Evolutionary conservation across 2,329 filamentous ascomycete species (phyloP).

Genomic region (Scytalidium sp.): DNA sequence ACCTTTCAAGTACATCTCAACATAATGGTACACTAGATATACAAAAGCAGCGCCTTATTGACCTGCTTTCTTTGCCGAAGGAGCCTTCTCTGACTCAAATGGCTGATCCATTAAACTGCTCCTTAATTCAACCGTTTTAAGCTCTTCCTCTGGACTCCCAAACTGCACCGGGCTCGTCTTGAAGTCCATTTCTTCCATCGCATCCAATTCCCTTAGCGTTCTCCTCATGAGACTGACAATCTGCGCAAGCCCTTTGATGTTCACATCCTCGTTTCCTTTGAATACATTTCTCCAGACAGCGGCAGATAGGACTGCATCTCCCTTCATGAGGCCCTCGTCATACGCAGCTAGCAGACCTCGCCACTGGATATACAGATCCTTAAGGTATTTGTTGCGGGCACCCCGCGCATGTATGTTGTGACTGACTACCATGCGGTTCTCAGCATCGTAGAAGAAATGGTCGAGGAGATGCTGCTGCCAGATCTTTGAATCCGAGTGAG

Average conservation of each 20-base stretch:
- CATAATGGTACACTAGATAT: background rate
- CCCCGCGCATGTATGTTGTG: slow-evolving; percentile 65
- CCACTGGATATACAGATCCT: slow-evolving; percentile 93
- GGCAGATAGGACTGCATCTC: slow-evolving; percentile 72
- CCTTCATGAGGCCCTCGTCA: slow-evolving; percentile 75
- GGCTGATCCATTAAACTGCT: slow-evolving; percentile 35
- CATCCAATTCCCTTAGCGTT: slow-evolving; percentile 51
- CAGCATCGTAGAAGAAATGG: slow-evolving; percentile 90
- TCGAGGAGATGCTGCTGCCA: slow-evolving; percentile 92
- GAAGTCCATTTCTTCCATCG: slow-evolving; percentile 49
- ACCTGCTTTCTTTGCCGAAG: background rate
- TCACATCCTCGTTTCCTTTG: slow-evolving; percentile 65
- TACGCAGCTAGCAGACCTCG: slow-evolving; percentile 81
- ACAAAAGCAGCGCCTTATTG: background rate
- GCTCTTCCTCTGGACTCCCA: slow-evolving; percentile 38
- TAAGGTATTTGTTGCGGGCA: slow-evolving; percentile 65
- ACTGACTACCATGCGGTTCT: slow-evolving; percentile 77
- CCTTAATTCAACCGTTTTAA: slow-evolving; percentile 32
- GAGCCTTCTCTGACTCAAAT: slow-evolving; percentile 20
- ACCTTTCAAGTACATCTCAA: background rate
- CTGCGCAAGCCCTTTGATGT: slow-evolving; percentile 56
- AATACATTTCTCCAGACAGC: slow-evolving; percentile 95
- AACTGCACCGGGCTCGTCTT: slow-evolving; percentile 47
- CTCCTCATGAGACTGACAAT: slow-evolving; percentile 63
- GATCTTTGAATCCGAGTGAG: slow-evolving; percentile 62